Conservation (phyloP, 306 rosid genomes). For the Cucumis cinereus region DNA sequence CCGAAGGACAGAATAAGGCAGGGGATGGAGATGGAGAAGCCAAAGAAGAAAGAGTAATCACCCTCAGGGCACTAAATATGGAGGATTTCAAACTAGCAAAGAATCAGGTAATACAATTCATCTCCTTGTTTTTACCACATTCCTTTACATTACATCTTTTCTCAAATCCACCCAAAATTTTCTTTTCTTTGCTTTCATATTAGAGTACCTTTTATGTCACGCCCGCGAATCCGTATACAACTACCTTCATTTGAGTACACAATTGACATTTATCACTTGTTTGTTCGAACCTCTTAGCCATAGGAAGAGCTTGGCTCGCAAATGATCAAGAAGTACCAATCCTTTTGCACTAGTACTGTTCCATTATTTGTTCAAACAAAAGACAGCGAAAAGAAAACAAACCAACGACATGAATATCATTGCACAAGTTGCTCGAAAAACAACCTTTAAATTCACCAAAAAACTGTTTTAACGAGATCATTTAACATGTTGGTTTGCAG, state of each 20-base stretch:
- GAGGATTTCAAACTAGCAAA: slow-evolving; percentile 78
- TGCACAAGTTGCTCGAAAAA: background rate
- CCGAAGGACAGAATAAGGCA: slow-evolving; percentile 4
- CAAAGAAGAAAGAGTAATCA: slow-evolving; percentile 46
- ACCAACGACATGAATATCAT: background rate
- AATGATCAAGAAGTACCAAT: no score
- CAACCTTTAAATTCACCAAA: background rate
- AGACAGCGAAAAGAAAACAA: background rate
- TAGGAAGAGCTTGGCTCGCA: background rate
- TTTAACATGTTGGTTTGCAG: slow-evolving; percentile 15
- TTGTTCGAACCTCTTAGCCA: background rate
- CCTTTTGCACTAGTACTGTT: no score
- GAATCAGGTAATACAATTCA: slow-evolving; percentile 35
- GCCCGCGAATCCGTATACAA: background rate
- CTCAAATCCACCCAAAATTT: background rate
- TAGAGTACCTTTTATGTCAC: background rate
- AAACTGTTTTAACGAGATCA: background rate
- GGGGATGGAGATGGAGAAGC: slow-evolving; percentile 17
- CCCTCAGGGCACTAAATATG: slow-evolving; percentile 69
- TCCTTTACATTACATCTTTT: background rate
- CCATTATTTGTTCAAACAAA: background rate
- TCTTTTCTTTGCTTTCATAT: background rate
- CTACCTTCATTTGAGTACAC: background rate
- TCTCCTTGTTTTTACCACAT: background rate
- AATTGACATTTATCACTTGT: background rate